Conservation (phyloP, 1,139 yeast species). For the Blastobotrys illinoisensis region DNA sequence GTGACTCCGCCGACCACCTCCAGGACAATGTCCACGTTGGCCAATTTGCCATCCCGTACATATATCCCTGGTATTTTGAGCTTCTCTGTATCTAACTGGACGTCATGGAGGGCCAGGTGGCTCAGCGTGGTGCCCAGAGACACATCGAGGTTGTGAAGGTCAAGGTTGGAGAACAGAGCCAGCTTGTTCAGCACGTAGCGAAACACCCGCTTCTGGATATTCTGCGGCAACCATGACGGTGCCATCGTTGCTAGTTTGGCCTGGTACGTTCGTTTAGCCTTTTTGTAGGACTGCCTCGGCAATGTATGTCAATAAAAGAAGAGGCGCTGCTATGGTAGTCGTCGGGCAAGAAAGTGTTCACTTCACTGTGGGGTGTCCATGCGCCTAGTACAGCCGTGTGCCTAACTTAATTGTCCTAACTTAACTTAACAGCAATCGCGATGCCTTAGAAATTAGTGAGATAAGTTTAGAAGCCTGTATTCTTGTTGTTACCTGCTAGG, state of each 20-base stretch:
- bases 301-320: not conserved
- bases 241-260: constrained; percentile 12
- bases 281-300: not conserved
- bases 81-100: constrained; percentile 68
- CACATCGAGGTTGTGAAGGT: constrained; percentile 74
- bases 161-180: constrained; percentile 76
- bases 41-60: constrained; percentile 58
- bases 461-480: not conserved
- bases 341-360: not conserved
- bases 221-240: constrained; percentile 67
- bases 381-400: not conserved
- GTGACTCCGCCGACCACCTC: constrained; percentile 62
- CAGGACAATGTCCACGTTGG: constrained; percentile 46
- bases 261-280: not conserved
- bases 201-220: constrained; percentile 72
- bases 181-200: constrained; percentile 76
- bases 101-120: constrained; percentile 52
- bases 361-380: not conserved
- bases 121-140: constrained; percentile 53
- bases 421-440: not conserved
- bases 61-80: constrained; percentile 60
- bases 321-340: not conserved
- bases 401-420: not conserved
- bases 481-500: too few species aligned
- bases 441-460: too few species aligned